Evolutionary conservation across 768 basidiomycete genomes (phyloP), one percentile per base, ranked within the genome.

Genomic region (Boletellus ananiceps): DNA sequence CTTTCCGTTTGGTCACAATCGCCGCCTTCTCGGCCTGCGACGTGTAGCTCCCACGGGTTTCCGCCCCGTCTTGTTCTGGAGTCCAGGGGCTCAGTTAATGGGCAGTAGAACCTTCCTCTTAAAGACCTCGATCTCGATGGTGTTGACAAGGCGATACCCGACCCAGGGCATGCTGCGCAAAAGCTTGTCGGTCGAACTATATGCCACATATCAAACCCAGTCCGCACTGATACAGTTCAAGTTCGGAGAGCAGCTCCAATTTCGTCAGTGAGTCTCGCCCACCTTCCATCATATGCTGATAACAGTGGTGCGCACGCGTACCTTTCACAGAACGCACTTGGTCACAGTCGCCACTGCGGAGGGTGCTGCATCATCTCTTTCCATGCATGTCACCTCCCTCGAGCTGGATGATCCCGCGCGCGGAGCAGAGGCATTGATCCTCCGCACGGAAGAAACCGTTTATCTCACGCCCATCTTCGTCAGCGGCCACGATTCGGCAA

Each of bases 401-500:
- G 9, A 43, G 49, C 19, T 47, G 43, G 49, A 51, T 40, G 19
- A 57, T 52, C 39, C 46, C 36, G 18, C 51, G 49, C 15, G 42
- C 49, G 19, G 43, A 46, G 11, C 15, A 39, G 4, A 57, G 37
- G 14, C 19, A 27, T 19, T 3, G 23, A 55, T 50, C 23, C 19
- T 60, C 40, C 35, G 44, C 6, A 52, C 51, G 0, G 42, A 35
- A 1, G 54, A 29, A 60, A 50, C 46, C 6, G 42, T 40, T 40
- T 40, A 4, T 44, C 47, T 36, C 38, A 29, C 18, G 19, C 19
- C 19, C 19, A 19, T 19, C 19, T 19, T 19, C 19, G 19, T 19
- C 60, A 52, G 21, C 18, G 2, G 49, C 40, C 2, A 32, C 37
- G 47, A 41, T 54, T 2, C 19, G 29, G 1, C 27, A 31, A 16